A percentile compares a stretch with the other conserved stretches of the same genome.
phyloP scores from a whole-genome alignment of 2,329 filamentous ascomycete species.

The Fusarium continuum region DNA sequence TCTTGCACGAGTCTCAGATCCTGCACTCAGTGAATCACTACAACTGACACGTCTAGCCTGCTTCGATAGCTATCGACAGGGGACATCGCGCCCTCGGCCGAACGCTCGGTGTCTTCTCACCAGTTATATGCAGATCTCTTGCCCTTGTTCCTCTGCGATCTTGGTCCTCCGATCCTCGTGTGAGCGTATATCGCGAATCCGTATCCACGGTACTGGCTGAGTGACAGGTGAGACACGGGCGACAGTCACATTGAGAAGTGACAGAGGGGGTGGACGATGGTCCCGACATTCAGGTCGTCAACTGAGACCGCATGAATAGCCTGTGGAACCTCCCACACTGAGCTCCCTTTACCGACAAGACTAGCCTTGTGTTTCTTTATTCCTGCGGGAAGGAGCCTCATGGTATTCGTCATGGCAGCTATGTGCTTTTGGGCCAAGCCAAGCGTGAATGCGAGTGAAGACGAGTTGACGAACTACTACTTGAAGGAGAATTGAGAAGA shows the following conservation, averaged over 20 bases:
- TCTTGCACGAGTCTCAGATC: slow-evolving; percentile 35
- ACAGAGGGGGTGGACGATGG: slow-evolving; percentile 21
- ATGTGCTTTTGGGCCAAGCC: slow-evolving; percentile 11
- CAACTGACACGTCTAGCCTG: slow-evolving; percentile 16
- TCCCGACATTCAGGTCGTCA: slow-evolving; percentile 33
- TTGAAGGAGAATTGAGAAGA: slow-evolving; percentile 8
- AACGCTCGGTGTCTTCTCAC: slow-evolving; percentile 10
- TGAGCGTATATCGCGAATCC: neutral
- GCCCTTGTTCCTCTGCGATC: slow-evolving; percentile 16
- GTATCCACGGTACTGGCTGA: slow-evolving; percentile 33
- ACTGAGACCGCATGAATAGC: slow-evolving; percentile 25
- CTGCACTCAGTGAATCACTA: slow-evolving; percentile 36
- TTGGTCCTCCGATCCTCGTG: neutral
- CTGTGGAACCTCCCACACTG: slow-evolving; percentile 3
- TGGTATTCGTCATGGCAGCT: neutral
- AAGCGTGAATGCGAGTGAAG: neutral
- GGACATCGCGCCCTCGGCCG: slow-evolving; percentile 8
- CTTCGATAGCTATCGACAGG: slow-evolving; percentile 12
- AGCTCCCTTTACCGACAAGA: slow-evolving; percentile 22
- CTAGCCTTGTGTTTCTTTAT: slow-evolving; percentile 16
- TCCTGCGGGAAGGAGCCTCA: neutral
- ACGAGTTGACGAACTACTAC: neutral
- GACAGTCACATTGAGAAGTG: slow-evolving; percentile 23
- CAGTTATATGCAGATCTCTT: slow-evolving; percentile 21
- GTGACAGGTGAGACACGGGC: slow-evolving; percentile 27